phyloP scores from a whole-genome alignment of 371 early-diverging fungal species.

The Circinella minor region DNA sequence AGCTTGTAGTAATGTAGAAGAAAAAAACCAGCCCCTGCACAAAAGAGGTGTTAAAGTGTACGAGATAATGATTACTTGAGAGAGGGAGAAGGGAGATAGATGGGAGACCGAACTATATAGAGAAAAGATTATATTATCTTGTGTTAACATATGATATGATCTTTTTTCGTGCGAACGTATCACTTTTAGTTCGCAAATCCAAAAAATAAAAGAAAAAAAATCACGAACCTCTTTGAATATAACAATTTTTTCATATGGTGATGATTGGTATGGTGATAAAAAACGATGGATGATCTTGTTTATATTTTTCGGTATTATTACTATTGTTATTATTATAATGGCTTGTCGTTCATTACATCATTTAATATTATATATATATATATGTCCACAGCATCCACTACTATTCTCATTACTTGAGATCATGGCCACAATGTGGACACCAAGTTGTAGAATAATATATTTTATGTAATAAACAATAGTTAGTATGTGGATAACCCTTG shows the following conservation, averaged over 20 bases:
- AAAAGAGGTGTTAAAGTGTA: too few relatives aligned
- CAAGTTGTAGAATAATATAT: slow-evolving; percentile 26
- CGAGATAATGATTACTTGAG: too few relatives aligned
- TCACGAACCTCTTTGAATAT: slow-evolving; percentile 3
- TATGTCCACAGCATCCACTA: neutral
- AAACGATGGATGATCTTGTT: too few relatives aligned
- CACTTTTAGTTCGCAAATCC: slow-evolving; percentile 1
- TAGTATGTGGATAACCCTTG: slow-evolving; percentile 7
- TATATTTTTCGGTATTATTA: too few relatives aligned
- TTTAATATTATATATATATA: neutral
- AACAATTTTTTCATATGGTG: too few relatives aligned
- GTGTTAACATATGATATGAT: slow-evolving; percentile 3
- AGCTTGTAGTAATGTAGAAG: too few relatives aligned
- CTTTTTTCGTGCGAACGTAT: slow-evolving; percentile 4
- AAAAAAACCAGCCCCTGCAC: too few relatives aligned
- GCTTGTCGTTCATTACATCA: slow-evolving; percentile 1
- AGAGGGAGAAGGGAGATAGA: neutral
- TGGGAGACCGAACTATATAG: neutral
- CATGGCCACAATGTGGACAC: slow-evolving; percentile 31
- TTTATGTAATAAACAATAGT: slow-evolving; percentile 27
- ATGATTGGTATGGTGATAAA: too few relatives aligned
- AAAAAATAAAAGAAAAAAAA: too few relatives aligned
- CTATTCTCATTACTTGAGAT: slow-evolving; percentile 16
- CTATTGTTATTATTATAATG: too few relatives aligned
- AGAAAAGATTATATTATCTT: neutral